These are phyloP conservation scores for Capsella rubella DNA, from an alignment of 441 rosid species.

Conservation along the genomic window DNA sequence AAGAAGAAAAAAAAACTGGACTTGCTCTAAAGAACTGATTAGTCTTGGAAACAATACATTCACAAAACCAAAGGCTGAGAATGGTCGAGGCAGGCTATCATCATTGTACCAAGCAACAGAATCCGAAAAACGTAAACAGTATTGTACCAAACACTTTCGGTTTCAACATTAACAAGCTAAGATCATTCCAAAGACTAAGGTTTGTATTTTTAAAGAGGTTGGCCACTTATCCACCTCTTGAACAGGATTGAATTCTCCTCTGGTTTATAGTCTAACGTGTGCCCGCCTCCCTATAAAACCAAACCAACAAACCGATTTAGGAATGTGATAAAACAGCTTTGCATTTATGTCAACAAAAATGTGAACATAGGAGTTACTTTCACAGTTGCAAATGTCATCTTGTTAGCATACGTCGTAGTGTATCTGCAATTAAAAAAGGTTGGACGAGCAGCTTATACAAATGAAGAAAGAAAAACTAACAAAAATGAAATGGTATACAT, in stretches of 20 bases:
- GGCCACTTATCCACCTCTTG: slow-evolving; percentile 20
- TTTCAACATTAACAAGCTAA: too few species aligned
- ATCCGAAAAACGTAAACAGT: too few species aligned
- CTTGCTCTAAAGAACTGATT: not conserved
- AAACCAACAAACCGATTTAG: not conserved
- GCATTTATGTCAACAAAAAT: not conserved
- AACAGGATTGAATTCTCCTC: slow-evolving; percentile 20
- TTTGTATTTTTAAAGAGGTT: not conserved
- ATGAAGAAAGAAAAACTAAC: not conserved
- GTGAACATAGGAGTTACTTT: slow-evolving; percentile 2
- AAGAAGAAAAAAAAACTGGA: not conserved
- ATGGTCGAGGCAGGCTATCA: not conserved
- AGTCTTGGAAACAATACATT: not conserved
- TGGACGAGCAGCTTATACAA: slow-evolving; percentile 3
- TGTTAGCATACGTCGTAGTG: slow-evolving; percentile 10
- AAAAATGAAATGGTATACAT: not conserved
- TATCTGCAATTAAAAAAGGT: not conserved
- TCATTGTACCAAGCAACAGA: not conserved
- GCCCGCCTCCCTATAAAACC: slow-evolving; percentile 15
- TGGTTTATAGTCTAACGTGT: not conserved
- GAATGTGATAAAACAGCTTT: not conserved
- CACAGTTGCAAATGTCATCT: slow-evolving; percentile 24
- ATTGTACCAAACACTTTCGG: too few species aligned
- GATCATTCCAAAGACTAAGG: too few species aligned
- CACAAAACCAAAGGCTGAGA: not conserved